Conservation (phyloP, 2,329 filamentous ascomycete genomes). For the Monilinia fructicola region DNA sequence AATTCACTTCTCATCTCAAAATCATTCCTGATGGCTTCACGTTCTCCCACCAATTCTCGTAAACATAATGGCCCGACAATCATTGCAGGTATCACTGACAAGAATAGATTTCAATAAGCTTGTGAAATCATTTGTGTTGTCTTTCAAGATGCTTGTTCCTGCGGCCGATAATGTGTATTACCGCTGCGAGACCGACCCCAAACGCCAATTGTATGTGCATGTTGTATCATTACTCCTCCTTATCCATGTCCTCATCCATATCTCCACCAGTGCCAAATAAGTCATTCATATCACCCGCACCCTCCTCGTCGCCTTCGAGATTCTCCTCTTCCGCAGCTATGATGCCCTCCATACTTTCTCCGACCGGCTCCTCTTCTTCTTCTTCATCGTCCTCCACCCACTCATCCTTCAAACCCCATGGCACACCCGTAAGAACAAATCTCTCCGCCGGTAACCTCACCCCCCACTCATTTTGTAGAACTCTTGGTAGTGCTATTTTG, state of each 20-base stretch:
- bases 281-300: slow-evolving; percentile 23
- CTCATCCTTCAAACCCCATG: slow-evolving; percentile 62
- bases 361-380: slow-evolving; percentile 35
- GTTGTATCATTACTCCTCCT: slow-evolving; percentile 40
- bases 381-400: slow-evolving; percentile 54
- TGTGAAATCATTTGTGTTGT: background rate
- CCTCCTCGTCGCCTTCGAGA: slow-evolving; percentile 39
- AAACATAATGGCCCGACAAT: background rate
- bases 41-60: background rate
- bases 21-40: background rate
- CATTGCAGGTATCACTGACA: background rate
- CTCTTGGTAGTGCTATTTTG: slow-evolving; percentile 61
- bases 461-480: slow-evolving; percentile 66
- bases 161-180: slow-evolving; percentile 6
- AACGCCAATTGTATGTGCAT: slow-evolving; percentile 26
- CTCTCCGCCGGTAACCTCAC: slow-evolving; percentile 65
- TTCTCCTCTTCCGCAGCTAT: slow-evolving; percentile 42
- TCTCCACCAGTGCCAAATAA: slow-evolving; percentile 38
- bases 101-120: background rate
- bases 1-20: background rate
- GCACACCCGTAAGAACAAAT: slow-evolving; percentile 64
- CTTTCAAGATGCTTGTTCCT: background rate
- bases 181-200: background rate
- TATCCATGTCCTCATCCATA: slow-evolving; percentile 45
- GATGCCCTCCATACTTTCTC: slow-evolving; percentile 44